These are phyloP conservation scores for Sanghuangporus baumii DNA, from an alignment of 1,284 basidiomycete species.

Conservation along the genomic window DNA sequence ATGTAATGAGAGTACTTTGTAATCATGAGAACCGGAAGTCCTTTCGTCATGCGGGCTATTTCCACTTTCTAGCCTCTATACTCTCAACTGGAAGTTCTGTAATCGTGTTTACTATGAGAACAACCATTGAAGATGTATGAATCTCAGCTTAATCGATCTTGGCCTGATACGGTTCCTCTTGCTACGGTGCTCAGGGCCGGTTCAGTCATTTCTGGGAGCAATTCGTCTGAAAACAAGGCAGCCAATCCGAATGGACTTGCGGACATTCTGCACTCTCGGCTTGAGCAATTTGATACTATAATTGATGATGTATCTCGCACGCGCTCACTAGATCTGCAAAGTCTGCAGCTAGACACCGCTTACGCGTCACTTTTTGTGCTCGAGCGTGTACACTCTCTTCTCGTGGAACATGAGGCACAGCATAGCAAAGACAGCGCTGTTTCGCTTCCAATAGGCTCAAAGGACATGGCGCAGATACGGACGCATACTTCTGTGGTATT, in stretches of 20 bases:
- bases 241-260: constrained; percentile 2
- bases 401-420: constrained; percentile 27
- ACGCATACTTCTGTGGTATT: constrained; percentile 62
- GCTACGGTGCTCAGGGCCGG: constrained; percentile 7
- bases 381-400: constrained; percentile 42
- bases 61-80: neutral
- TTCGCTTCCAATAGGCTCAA: constrained; percentile 49
- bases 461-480: constrained; percentile 56
- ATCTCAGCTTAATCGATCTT: neutral
- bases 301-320: constrained; percentile 1
- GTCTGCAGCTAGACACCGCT: constrained; percentile 43
- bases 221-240: neutral
- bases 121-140: neutral
- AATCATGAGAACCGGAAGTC: too few relatives aligned
- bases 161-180: neutral
- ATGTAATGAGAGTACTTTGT: neutral
- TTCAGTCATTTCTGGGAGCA: constrained; percentile 4
- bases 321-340: neutral
- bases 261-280: constrained; percentile 9
- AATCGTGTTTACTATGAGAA: neutral
- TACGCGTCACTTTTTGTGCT: constrained; percentile 49
- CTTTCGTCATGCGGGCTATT: too few relatives aligned
- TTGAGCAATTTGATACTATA: constrained; percentile 8
- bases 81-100: neutral
- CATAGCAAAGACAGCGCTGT: neutral